Evolutionary conservation across 2,329 filamentous ascomycete species (phyloP).

Genomic region (Blastomyces percursus): DNA sequence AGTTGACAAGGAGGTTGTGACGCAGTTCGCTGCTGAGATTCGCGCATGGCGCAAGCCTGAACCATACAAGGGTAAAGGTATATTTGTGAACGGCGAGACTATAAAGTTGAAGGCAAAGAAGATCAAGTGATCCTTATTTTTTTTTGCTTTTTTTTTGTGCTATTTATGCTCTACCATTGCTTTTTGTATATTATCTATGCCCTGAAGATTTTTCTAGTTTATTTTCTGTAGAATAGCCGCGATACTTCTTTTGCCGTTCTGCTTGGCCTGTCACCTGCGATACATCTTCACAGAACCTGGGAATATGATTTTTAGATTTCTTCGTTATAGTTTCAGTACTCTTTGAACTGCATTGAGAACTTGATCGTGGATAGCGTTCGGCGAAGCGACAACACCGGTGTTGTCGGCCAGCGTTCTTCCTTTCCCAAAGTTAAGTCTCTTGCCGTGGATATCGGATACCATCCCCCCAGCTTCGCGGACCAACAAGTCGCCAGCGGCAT

Average conservation of each 20-base stretch:
- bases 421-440: slow-evolving; percentile 71
- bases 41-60: slow-evolving; percentile 82
- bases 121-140: slow-evolving; percentile 66
- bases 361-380: slow-evolving; percentile 59
- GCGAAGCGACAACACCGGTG: slow-evolving; percentile 87
- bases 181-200: slow-evolving; percentile 11
- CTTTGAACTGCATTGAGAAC: slow-evolving; percentile 75
- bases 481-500: slow-evolving; percentile 88
- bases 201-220: neutral
- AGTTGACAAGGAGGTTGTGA: slow-evolving; percentile 71
- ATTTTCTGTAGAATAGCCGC: slow-evolving; percentile 16
- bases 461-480: slow-evolving; percentile 86
- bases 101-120: slow-evolving; percentile 98
- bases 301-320: neutral
- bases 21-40: slow-evolving; percentile 83
- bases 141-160: neutral
- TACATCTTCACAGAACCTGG: neutral
- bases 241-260: slow-evolving; percentile 4
- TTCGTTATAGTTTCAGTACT: slow-evolving; percentile 49
- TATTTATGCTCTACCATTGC: slow-evolving; percentile 1
- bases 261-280: neutral
- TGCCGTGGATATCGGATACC: slow-evolving; percentile 81
- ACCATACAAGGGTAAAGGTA: slow-evolving; percentile 98
- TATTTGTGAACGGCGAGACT: slow-evolving; percentile 95
- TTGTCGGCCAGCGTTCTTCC: slow-evolving; percentile 81